A percentile compares a stretch with the other conserved stretches of the same genome.
These are phyloP conservation scores for Boletus bicolor DNA, from an alignment of 768 basidiomycete species.

Conservation along the genomic window DNA sequence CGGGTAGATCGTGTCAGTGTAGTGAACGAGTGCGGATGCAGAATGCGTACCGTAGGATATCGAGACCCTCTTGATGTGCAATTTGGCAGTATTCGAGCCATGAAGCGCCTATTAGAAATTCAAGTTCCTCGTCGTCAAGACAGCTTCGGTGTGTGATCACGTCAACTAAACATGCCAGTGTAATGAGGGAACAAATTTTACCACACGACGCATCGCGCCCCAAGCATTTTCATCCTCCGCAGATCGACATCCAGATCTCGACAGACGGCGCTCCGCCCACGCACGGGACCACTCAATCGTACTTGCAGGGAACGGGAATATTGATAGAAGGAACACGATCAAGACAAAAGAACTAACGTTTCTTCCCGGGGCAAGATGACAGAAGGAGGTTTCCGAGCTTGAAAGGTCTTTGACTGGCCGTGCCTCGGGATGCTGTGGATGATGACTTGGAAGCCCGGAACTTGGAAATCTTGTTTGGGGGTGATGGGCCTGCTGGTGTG, in stretches of 20 bases:
- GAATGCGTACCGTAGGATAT: constrained; percentile 65
- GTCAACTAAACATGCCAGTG: not conserved
- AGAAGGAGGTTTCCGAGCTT: constrained; percentile 81
- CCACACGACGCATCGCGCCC: constrained; percentile 84
- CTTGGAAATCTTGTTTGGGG: constrained; percentile 15
- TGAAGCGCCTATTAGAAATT: constrained; percentile 73
- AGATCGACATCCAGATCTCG: constrained; percentile 80
- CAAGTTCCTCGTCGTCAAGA: constrained; percentile 80
- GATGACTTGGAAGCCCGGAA: constrained; percentile 8
- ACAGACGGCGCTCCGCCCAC: constrained; percentile 79
- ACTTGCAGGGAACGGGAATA: constrained; percentile 38
- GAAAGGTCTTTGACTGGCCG: constrained; percentile 21
- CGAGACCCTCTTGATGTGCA: constrained; percentile 65
- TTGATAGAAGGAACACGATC: not conserved
- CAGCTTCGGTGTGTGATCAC: constrained; percentile 46
- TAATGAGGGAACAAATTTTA: constrained; percentile 25
- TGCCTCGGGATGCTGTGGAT: not conserved
- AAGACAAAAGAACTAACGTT: constrained; percentile 47
- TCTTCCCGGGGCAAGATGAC: constrained; percentile 94
- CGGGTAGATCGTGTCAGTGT: not conserved
- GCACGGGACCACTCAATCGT: constrained; percentile 68
- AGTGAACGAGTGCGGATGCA: not conserved
- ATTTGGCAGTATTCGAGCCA: constrained; percentile 72
- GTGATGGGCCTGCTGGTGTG: constrained; percentile 16
- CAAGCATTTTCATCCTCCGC: constrained; percentile 63